Evolutionary conservation across 306 rosid genomes (phyloP).

Genomic region (Begonia masoniana): DNA sequence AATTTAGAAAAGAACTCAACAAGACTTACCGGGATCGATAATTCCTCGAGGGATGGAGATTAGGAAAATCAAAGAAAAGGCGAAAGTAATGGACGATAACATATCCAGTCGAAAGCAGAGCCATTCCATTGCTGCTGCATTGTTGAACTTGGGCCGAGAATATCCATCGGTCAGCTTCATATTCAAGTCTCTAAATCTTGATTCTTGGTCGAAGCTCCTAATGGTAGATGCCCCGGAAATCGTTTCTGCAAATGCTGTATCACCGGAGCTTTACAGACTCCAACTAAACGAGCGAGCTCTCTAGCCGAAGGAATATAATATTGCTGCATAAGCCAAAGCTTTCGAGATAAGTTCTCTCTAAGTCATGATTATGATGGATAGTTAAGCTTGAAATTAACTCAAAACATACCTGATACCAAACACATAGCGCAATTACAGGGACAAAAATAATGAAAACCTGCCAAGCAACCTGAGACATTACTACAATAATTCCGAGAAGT

Average conservation of each 20-base stretch:
- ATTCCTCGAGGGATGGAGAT: conserved; percentile 41
- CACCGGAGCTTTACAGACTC: conserved; percentile 85
- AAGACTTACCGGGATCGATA: conserved; percentile 39
- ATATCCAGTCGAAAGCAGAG: conserved; percentile 48
- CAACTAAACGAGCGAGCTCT: conserved; percentile 63
- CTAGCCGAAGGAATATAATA: conserved; percentile 59
- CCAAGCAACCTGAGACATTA: conserved; percentile 83
- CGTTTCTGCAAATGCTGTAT: conserved; percentile 74
- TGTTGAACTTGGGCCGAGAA: conserved; percentile 42
- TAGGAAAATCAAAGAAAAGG: conserved; percentile 41
- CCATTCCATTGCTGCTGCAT: conserved; percentile 53
- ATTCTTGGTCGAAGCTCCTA: conserved; percentile 62
- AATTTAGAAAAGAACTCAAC: not conserved
- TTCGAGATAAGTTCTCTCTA: conserved; percentile 1
- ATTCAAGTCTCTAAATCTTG: conserved; percentile 41
- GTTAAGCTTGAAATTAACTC: not conserved
- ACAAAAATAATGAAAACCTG: conserved; percentile 63
- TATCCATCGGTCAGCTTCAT: conserved; percentile 46
- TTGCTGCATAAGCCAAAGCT: conserved; percentile 30
- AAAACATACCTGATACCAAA: conserved; percentile 65
- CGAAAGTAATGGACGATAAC: conserved; percentile 45
- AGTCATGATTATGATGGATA: not conserved
- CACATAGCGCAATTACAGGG: conserved; percentile 44
- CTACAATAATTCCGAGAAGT: conserved; percentile 59
- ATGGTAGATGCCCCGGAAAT: conserved; percentile 71